These are phyloP conservation scores for Dioscorea dumetorum DNA, from an alignment of 106 monocot genomes.

Conservation along the genomic window DNA sequence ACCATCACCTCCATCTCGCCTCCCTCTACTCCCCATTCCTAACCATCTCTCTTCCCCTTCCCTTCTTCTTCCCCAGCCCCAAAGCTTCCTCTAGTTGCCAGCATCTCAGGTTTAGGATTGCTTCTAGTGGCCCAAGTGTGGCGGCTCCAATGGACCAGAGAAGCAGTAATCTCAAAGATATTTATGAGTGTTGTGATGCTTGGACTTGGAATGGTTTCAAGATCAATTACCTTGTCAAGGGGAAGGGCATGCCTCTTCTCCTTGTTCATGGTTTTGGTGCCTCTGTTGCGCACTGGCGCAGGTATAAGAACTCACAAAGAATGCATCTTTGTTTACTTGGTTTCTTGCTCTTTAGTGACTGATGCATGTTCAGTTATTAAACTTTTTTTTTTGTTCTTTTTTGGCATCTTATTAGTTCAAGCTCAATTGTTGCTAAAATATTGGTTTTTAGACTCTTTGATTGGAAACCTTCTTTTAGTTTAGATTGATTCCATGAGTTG, in stretches of 20 bases:
- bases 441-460: background rate
- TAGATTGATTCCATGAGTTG: too few species aligned
- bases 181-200: constrained; percentile 29
- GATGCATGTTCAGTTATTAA: background rate
- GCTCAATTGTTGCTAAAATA: too few species aligned
- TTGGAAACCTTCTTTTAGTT: background rate
- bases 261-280: constrained; percentile 98
- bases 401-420: too few species aligned
- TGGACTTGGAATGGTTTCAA: constrained; percentile 76
- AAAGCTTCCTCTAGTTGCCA: background rate
- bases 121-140: constrained; percentile 1
- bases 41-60: background rate
- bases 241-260: constrained; percentile 60
- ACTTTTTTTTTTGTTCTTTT: background rate
- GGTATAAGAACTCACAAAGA: constrained; percentile 25
- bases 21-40: background rate
- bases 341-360: background rate
- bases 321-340: background rate
- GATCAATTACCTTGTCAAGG: constrained; percentile 62
- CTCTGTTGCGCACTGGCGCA: constrained; percentile 81
- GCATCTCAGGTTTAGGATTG: background rate
- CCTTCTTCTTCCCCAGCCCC: background rate
- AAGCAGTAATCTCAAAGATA: constrained; percentile 30
- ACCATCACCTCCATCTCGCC: background rate
- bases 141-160: constrained; percentile 3